Base-by-base conservation (phyloP, 345 rosid genomes). In the Toxicodendron radicans region DNA sequence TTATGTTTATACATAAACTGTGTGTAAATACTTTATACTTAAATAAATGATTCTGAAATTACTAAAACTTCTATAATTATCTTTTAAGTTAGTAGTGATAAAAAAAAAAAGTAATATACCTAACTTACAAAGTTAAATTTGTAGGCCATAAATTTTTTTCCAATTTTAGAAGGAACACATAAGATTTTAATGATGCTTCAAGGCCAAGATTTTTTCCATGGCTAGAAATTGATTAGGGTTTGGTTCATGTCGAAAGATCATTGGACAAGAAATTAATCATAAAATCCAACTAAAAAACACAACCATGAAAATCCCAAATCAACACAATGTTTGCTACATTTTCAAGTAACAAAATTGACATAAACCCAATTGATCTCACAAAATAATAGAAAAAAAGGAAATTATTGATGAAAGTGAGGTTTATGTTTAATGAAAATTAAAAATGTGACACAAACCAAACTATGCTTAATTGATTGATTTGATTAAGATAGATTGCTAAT, bases 371-470 rank as follows among this genome's bases (percentile, higher is more conserved):
- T 21, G 11, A 46, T 49, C n/a, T n/a, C n/a, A n/a, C n/a, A n/a
- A n/a, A n/a, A n/a, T n/a, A n/a, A n/a, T n/a, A n/a, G n/a, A n/a
- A n/a, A n/a, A n/a, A n/a, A n/a, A n/a, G n/a, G n/a, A n/a, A n/a
- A n/a, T n/a, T n/a, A n/a, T n/a, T n/a, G n/a, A n/a, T n/a, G n/a
- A n/a, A n/a, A n/a, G n/a, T n/a, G n/a, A n/a, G n/a, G n/a, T n/a
- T n/a, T n/a, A n/a, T 32, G 32, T 71, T 54, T 14, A 33, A 20
- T 72, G 1, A 60, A 52, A 58, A 24, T 58, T 21, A 52, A 68
- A 77, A 72, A 65, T 66, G 80, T 66, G 80, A 72, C 68, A 11
- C 11, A 49, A 72, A 38, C 80, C 67, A 65, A 65, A 71, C 75
- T 20, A 43, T 64, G 7, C 45, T 24, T 30, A 2, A 17, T 64